These are phyloP conservation scores for Sophora flavescens DNA, from an alignment of 306 rosid genomes.

Conservation along the genomic window DNA sequence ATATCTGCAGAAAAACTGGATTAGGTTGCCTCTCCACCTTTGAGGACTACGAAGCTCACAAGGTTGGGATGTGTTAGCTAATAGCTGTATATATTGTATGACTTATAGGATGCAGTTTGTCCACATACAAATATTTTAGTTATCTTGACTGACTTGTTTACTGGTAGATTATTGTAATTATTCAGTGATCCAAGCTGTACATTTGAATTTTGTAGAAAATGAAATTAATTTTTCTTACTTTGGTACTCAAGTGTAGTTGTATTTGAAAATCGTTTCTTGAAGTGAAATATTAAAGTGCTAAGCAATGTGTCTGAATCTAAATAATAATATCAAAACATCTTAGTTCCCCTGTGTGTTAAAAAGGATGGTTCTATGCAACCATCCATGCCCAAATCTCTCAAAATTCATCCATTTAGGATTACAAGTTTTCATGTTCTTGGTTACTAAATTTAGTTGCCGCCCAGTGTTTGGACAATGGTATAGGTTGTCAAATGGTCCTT, in stretches of 20 bases:
- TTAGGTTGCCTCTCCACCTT: conserved; percentile 27
- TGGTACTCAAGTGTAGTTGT: conserved; percentile 1
- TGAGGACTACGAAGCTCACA: conserved; percentile 28
- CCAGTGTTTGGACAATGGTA: conserved; percentile 71
- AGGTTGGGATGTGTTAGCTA: conserved; percentile 32
- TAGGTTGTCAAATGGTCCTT: conserved; percentile 73
- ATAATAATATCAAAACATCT: conserved; percentile 32
- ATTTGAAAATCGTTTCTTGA: conserved; percentile 21
- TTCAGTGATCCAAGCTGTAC: conserved; percentile 50
- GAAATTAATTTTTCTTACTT: conserved; percentile 38
- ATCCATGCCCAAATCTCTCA: conserved; percentile 43
- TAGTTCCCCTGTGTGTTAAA: conserved; percentile 52
- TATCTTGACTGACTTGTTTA: conserved; percentile 35
- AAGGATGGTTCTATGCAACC: conserved; percentile 44
- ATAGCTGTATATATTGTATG: conserved; percentile 56
- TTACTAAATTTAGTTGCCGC: conserved; percentile 17
- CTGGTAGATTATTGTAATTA: conserved; percentile 39
- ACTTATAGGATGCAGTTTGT: conserved; percentile 51
- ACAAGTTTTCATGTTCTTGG: conserved; percentile 13
- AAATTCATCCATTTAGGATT: conserved; percentile 40
- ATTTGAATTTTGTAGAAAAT: conserved; percentile 51
- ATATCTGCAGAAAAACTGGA: conserved; percentile 25
- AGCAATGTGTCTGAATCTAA: conserved; percentile 41
- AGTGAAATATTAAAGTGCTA: conserved; percentile 15
- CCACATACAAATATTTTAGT: conserved; percentile 40